A percentile compares a stretch with the other conserved stretches of the same genome.
Conservation (phyloP, 805 yeast genomes). For the Sugiyamaella qingdaonensis region DNA sequence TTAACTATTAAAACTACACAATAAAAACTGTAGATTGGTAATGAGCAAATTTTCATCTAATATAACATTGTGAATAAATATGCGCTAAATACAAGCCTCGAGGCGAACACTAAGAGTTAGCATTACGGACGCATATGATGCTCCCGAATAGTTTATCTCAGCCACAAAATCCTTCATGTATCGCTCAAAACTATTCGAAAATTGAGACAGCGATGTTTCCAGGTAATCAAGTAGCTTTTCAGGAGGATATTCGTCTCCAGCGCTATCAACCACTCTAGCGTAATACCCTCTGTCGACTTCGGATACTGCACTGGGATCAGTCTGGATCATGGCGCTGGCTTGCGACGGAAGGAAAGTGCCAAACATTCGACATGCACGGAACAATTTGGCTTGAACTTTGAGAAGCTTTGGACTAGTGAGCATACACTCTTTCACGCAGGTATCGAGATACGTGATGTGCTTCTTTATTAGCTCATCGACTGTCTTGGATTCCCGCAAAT, state of each 20-base stretch:
- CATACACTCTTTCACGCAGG: conserved; percentile 61
- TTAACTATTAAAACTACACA: no score
- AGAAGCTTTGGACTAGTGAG: conserved; percentile 56
- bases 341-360: conserved; percentile 23
- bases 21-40: neutral
- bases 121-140: conserved; percentile 41
- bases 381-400: conserved; percentile 41
- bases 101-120: conserved; percentile 41
- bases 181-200: conserved; percentile 38
- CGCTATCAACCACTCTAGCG: conserved; percentile 15
- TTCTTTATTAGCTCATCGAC: conserved; percentile 43
- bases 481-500: conserved; percentile 31
- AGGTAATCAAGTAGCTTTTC: conserved; percentile 28
- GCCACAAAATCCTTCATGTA: conserved; percentile 40
- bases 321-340: conserved; percentile 22
- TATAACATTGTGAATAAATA: neutral
- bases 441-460: conserved; percentile 56
- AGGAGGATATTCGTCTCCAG: conserved; percentile 22
- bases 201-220: conserved; percentile 27
- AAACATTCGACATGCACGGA: conserved; percentile 32
- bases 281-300: conserved; percentile 12
- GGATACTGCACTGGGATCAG: conserved; percentile 27
- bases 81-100: conserved; percentile 15
- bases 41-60: neutral
- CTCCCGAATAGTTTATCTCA: conserved; percentile 40